A percentile compares a stretch with the other conserved stretches of the same genome.
phyloP scores from a whole-genome alignment of 2,329 filamentous ascomycete species.

The Uncinocarpus reesii region DNA sequence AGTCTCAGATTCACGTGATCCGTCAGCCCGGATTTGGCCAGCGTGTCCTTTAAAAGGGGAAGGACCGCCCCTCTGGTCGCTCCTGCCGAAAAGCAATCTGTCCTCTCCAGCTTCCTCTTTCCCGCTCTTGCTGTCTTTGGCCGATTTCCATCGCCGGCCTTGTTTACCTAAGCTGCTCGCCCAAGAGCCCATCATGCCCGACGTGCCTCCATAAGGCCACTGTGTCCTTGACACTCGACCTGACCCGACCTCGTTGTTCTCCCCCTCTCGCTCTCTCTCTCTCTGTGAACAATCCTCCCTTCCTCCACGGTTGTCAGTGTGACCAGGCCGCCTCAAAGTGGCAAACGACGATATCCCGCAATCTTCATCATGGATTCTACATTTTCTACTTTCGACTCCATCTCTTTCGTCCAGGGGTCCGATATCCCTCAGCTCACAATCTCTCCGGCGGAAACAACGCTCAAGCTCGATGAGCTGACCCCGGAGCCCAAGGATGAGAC shows the following conservation, averaged over 20 bases:
- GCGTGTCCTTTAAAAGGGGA: conserved; percentile 34
- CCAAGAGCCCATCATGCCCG: conserved; percentile 19
- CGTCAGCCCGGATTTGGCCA: conserved; percentile 4
- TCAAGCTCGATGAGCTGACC: conserved; percentile 21
- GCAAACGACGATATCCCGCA: not conserved
- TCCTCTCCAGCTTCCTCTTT: conserved; percentile 22
- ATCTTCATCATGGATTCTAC: conserved; percentile 23
- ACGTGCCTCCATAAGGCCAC: conserved; percentile 30
- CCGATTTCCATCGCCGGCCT: too few relatives aligned
- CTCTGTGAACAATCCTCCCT: not conserved
- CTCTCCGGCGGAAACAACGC: conserved; percentile 34
- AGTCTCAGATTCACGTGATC: conserved; percentile 4
- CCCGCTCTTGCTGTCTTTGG: conserved; percentile 8
- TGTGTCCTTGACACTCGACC: conserved; percentile 22
- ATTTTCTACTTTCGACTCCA: conserved; percentile 26
- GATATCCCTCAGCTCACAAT: conserved; percentile 32
- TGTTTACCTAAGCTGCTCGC: too few relatives aligned
- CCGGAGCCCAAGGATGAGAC: conserved; percentile 21
- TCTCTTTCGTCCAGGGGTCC: conserved; percentile 25
- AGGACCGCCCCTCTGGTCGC: conserved; percentile 15
- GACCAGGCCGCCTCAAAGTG: not conserved
- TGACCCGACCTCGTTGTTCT: conserved; percentile 13
- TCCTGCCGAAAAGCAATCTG: conserved; percentile 25
- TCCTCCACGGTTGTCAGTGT: not conserved
- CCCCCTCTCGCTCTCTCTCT: conserved; percentile 4